phyloP scores from a whole-genome alignment of 2,329 filamentous ascomycete genomes.

The Cucurbitaria berberidis region DNA sequence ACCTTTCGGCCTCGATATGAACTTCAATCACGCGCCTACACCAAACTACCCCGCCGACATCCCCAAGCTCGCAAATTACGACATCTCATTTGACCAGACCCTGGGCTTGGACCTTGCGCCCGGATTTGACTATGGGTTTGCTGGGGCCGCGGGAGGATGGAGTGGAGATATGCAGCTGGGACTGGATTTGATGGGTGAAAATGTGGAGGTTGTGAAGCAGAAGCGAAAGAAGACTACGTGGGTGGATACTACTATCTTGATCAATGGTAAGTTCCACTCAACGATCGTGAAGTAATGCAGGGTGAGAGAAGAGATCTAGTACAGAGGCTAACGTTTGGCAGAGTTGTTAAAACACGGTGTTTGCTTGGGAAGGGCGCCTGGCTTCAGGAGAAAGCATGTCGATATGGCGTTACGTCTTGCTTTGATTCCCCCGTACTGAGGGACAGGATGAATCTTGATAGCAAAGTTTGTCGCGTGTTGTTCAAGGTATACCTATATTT shows the following conservation, averaged over 20 bases:
- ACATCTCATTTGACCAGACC: constrained; percentile 38
- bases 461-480: neutral
- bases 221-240: constrained; percentile 47
- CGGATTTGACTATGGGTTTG: constrained; percentile 29
- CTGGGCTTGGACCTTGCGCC: constrained; percentile 44
- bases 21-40: constrained; percentile 6
- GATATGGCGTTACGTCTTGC: constrained; percentile 49
- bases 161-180: constrained; percentile 20
- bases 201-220: constrained; percentile 25
- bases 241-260: constrained; percentile 52
- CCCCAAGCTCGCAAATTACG: constrained; percentile 19
- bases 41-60: constrained; percentile 12
- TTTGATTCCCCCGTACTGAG: constrained; percentile 36
- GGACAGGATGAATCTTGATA: neutral
- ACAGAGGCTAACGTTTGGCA: constrained; percentile 33
- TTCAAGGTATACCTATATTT: neutral
- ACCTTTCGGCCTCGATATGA: constrained; percentile 36
- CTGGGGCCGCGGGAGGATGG: constrained; percentile 11
- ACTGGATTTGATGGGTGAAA: constrained; percentile 25
- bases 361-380: constrained; percentile 54
- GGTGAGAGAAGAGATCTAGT: neutral
- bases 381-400: constrained; percentile 52
- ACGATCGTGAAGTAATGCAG: neutral
- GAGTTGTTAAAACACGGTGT: constrained; percentile 47
- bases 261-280: constrained; percentile 49